phyloP scores from a whole-genome alignment of 225 moss, liverwort and hornwort species.

The Antitrichia curtipendula region DNA sequence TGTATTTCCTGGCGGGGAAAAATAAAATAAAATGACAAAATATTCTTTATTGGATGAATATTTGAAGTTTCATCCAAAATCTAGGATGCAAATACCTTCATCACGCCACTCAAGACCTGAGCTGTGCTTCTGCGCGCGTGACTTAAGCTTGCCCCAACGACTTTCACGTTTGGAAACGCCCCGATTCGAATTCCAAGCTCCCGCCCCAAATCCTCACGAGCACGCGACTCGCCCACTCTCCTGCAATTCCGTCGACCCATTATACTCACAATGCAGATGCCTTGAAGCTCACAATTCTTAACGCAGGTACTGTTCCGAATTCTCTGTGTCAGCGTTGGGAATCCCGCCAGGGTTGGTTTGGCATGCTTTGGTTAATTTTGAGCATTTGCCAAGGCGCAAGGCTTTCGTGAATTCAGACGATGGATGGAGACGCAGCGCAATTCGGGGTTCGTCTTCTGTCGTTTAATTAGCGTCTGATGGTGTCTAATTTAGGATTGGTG shows the following conservation, averaged over 20 bases:
- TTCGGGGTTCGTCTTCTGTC: too few species aligned
- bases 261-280: not conserved
- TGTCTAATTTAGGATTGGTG: not conserved
- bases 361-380: not conserved
- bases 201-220: not conserved
- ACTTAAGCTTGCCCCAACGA: not conserved
- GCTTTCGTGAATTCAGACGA: not conserved
- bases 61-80: not conserved
- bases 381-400: not conserved
- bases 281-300: not conserved
- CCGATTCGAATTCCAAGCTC: too few species aligned
- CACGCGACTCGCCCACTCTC: not conserved
- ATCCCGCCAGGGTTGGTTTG: not conserved
- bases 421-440: not conserved
- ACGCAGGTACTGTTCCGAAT: not conserved
- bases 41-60: not conserved
- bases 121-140: not conserved
- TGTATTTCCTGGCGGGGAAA: accelerated
- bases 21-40: not conserved
- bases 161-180: not conserved
- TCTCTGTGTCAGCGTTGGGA: not conserved
- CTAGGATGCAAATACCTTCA: not conserved
- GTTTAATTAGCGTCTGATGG: not conserved
- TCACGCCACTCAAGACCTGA: not conserved
- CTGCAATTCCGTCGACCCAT: not conserved